Percentiles rank a stretch among this genome's conserved stretches.
These are phyloP conservation scores for Dendrocalamus latiflorus DNA, from an alignment of 202 grass and related monocot species.

Conservation along the genomic window DNA sequence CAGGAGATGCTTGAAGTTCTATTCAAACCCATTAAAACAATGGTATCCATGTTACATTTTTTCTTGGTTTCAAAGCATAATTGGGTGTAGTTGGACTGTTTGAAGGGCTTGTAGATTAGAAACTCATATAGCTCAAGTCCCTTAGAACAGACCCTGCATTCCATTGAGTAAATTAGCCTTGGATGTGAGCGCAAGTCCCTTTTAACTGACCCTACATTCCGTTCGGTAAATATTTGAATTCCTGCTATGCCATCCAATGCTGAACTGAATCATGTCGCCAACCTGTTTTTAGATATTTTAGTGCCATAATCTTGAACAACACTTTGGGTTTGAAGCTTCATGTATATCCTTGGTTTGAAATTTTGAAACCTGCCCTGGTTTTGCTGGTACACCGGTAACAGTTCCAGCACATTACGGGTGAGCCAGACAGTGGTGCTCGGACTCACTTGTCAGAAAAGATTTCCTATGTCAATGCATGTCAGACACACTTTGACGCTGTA, in stretches of 20 bases:
- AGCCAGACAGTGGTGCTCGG: not conserved
- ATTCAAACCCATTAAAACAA: not conserved
- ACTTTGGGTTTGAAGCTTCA: not conserved
- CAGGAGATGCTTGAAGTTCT: conserved; percentile 2
- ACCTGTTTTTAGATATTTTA: not conserved
- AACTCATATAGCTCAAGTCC: too few species aligned
- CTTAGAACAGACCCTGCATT: too few species aligned
- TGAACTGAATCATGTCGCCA: not conserved
- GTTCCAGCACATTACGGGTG: not conserved
- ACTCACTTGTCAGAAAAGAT: not conserved
- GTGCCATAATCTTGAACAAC: not conserved
- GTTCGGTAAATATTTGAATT: not conserved
- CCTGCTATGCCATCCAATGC: not conserved
- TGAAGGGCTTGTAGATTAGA: too few species aligned
- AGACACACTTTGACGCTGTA: not conserved
- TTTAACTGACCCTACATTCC: too few species aligned
- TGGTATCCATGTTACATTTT: too few species aligned
- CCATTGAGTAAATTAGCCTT: too few species aligned
- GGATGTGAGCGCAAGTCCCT: too few species aligned
- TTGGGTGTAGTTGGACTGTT: not conserved
- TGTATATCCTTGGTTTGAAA: not conserved
- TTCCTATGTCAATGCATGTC: not conserved
- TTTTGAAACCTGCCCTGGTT: not conserved
- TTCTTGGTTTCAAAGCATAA: too few species aligned
- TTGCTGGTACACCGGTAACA: not conserved